Base-by-base conservation (phyloP, 495 filamentous ascomycete species). In the Clohesyomyces aquaticus region DNA sequence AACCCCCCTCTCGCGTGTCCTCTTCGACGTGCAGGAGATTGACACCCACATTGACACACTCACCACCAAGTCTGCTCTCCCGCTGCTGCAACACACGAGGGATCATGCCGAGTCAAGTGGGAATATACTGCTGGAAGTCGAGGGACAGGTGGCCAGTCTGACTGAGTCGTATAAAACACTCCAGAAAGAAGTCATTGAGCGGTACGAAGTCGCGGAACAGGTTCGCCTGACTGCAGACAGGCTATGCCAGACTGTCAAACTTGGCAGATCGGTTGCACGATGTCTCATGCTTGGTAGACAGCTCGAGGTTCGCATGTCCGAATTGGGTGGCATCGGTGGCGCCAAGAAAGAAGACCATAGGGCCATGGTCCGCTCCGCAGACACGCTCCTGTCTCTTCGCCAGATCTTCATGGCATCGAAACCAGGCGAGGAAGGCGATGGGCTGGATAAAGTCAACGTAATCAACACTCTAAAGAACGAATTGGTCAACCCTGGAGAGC, bases 11-110 rank as follows among this genome's bases (percentile, higher is more conserved):
- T 96, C 93, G 1, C 85, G 91, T 49, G 94, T 98, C 12, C 83
- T 98, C 18, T 99, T 99, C 76, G 94, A 99, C 76, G 84, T 95
- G 16, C 94, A 99, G 74, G 94, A 98, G 74, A 87, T 99, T 62
- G 93, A 98, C 76, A 96, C 91, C 0, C 91, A 96, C 72, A 96
- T 98, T 64, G 88, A 98, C 76, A 81, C 82, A 18, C 83, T 99
- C 23, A 96, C 93, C 46, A 94, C 90, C 49, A 85, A 87, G 67
- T 88, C 89, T 49, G 90, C 95, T 14, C 79, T 93, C 6, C 89
- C 91, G 0, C 80, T 98, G n/a, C 82, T 98, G 25, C 79, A 85
- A 18, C 83, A 96, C 76, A 94, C 91, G 25, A 80, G 84, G 61
- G 78, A 81, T 49, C 88, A 93, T 66, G 85, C 85, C 41, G 80